Conservation (phyloP, 495 filamentous ascomycete genomes). For the Trichocladium uniseriatum region DNA sequence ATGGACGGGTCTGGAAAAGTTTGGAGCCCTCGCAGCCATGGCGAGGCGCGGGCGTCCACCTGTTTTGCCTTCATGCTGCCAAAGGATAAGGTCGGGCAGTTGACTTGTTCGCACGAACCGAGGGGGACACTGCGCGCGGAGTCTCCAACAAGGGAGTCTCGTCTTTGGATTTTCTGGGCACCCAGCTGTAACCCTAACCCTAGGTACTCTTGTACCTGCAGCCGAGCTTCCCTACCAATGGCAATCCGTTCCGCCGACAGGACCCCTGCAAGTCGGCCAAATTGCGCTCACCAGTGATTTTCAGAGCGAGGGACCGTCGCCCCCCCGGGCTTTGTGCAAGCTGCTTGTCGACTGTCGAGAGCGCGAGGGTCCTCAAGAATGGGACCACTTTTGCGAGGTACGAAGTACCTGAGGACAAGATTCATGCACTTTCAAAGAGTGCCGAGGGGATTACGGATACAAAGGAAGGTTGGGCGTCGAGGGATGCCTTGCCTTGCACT, state of each 20-base stretch:
- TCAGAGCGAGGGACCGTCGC: too few species aligned
- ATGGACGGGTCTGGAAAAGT: conserved; percentile 23
- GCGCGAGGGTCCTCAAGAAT: too few species aligned
- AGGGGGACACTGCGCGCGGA: conserved; percentile 21
- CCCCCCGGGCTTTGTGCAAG: too few species aligned
- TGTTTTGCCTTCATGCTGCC: conserved; percentile 34
- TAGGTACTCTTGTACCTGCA: conserved; percentile 16
- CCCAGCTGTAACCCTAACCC: conserved; percentile 23
- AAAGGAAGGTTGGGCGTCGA: too few species aligned
- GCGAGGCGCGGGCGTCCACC: conserved; percentile 28
- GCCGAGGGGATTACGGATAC: too few species aligned
- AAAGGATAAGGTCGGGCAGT: conserved; percentile 30
- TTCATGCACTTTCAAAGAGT: too few species aligned
- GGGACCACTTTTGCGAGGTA: too few species aligned
- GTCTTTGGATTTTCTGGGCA: conserved; percentile 20
- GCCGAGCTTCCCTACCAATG: conserved; percentile 9
- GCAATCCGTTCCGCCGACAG: not conserved
- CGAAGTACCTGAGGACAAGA: too few species aligned
- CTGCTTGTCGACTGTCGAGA: too few species aligned
- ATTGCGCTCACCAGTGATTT: conserved; percentile 5
- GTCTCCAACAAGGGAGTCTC: conserved; percentile 22
- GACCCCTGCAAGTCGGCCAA: conserved; percentile 4
- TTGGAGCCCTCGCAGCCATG: conserved; percentile 29
- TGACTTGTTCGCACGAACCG: conserved; percentile 29
- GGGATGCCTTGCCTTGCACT: too few species aligned